Base-by-base conservation (phyloP, 73 alveolate species). In the Loxodes magnus region DNA sequence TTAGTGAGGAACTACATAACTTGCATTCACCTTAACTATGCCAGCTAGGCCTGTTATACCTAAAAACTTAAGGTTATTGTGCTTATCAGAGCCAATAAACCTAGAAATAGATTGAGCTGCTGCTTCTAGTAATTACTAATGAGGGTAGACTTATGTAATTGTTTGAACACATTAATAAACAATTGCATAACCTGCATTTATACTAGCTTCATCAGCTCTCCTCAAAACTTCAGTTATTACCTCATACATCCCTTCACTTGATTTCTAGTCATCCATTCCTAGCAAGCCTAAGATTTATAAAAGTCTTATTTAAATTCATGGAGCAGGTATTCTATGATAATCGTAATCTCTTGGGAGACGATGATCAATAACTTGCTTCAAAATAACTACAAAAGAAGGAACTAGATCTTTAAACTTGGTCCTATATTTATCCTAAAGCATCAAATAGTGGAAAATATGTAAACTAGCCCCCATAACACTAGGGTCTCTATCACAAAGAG, bases 271-370 rank as follows among this genome's bases (percentile, higher is more conserved):
- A 43, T 92, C 99, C 30, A 84, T 72, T 3, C 99, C 99, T 19
- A 93, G 70, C 27, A 68, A 56, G 6, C 90, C 69, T 50, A 93
- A 66, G 26, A 82, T 71, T 66, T 92, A 93, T 22, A 93, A 64
- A 17, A 93, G 76, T 56, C 15, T 29, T 38, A 73, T 94, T 77
- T 93, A 94, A 57, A 89, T 74, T 97, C 99, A 93, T 19, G 99
- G 99, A 1, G 98, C 99, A 4, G 99, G 99, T 71, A 93, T 78
- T 42, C 99, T 67, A 46, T 93, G 99, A 71, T 93, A 93, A 64
- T 93, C 99, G 55, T 70, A 93, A 43, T 93, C 99, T 25, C 96
- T 65, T 7, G 99, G 99, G 30, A 93, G 85, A 46, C 94, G 64
- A 62, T 70, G 73, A 21, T 74, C 84, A 31, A 60, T 55, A 35